Percentiles rank a stretch among this genome's conserved stretches.
Conservation (phyloP, 2,329 filamentous ascomycete species). For the Knufia fluminis region DNA sequence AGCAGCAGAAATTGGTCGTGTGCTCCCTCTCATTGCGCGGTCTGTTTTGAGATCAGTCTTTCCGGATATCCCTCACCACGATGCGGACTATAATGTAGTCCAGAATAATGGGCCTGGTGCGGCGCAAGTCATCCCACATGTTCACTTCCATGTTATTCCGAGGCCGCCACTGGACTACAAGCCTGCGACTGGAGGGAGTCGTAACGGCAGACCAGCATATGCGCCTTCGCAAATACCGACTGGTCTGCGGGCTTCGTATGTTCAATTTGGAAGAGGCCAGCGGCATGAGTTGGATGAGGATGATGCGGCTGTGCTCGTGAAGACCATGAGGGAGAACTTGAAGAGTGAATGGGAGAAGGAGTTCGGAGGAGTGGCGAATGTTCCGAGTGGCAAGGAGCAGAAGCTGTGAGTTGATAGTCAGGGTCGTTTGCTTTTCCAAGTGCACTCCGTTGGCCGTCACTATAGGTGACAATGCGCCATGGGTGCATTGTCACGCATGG, state of each 20-base stretch:
- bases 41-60: constrained; percentile 64
- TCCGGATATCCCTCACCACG: constrained; percentile 27
- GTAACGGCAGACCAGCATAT: constrained; percentile 10
- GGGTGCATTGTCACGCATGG: no score
- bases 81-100: constrained; percentile 81
- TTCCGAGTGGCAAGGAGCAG: constrained; percentile 1
- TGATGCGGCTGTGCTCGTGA: constrained; percentile 32
- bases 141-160: constrained; percentile 92
- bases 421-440: no score
- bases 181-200: background rate
- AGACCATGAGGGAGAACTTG: constrained; percentile 30
- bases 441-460: no score
- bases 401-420: background rate
- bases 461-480: no score
- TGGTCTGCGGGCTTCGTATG: constrained; percentile 24
- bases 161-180: constrained; percentile 45
- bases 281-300: constrained; percentile 40
- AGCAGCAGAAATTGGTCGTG: constrained; percentile 47
- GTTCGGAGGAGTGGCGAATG: constrained; percentile 15
- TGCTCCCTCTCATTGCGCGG: constrained; percentile 49
- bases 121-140: constrained; percentile 84
- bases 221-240: constrained; percentile 13
- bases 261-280: constrained; percentile 40
- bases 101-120: constrained; percentile 90
- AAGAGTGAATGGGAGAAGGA: constrained; percentile 28